Evolutionary conservation across 768 basidiomycete species (phyloP).

Genomic region (Russula griseocarnosa): DNA sequence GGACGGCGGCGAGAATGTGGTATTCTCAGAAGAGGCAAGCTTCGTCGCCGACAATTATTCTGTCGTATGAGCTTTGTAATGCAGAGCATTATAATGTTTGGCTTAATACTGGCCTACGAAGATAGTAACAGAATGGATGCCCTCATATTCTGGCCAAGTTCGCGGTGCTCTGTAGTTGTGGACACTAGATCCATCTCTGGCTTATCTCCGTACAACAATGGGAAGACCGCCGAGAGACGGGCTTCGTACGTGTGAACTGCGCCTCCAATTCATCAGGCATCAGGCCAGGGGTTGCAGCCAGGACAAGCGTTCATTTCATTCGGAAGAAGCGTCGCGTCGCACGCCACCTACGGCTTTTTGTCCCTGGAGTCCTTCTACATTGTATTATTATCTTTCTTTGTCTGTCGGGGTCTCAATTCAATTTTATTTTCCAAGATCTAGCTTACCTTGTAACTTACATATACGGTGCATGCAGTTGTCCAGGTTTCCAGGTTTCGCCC

Average conservation of each 20-base stretch:
- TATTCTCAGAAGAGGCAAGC: constrained; percentile 51
- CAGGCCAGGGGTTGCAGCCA: too few relatives aligned
- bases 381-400: background rate
- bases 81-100: background rate
- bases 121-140: background rate
- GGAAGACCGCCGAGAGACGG: constrained; percentile 3
- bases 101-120: too few relatives aligned
- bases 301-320: background rate
- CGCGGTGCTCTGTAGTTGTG: background rate
- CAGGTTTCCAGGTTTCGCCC: background rate
- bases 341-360: background rate
- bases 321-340: background rate
- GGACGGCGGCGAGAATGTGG: constrained; percentile 45
- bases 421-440: background rate
- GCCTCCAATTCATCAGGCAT: background rate
- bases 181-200: constrained; percentile 9
- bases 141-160: background rate
- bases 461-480: background rate
- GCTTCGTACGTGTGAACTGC: background rate
- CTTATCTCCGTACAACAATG: constrained; percentile 17
- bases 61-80: constrained; percentile 34
- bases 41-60: constrained; percentile 49
- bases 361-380: background rate
- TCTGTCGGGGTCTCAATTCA: background rate
- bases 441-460: too few relatives aligned